Percentiles rank a stretch among this genome's conserved stretches.
phyloP scores from a whole-genome alignment of 2,329 filamentous ascomycete genomes.

The Exophiala alcalophila region DNA sequence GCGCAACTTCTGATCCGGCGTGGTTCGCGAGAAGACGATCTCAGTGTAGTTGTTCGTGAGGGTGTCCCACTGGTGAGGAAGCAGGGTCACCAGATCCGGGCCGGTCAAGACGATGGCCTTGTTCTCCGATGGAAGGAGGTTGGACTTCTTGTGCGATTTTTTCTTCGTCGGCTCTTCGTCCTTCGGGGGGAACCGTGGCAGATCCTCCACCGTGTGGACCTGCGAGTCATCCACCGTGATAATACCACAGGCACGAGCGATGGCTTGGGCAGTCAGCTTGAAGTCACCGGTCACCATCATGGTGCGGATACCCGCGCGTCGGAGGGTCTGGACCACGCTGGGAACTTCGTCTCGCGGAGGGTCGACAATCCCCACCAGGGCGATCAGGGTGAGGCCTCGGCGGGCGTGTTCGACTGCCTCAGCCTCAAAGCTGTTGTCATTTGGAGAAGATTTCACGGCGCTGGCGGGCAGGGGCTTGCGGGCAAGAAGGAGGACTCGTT shows the following conservation, averaged over 20 bases:
- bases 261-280: constrained; percentile 69
- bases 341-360: constrained; percentile 60
- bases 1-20: constrained; percentile 73
- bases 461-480: constrained; percentile 54
- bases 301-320: constrained; percentile 68
- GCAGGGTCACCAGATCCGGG: constrained; percentile 63
- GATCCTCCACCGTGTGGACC: constrained; percentile 54
- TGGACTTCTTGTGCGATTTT: constrained; percentile 9
- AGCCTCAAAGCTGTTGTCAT: constrained; percentile 54
- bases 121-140: constrained; percentile 29
- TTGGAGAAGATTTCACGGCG: constrained; percentile 40
- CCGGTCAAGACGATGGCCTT: constrained; percentile 63
- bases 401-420: constrained; percentile 55
- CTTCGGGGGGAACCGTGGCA: constrained; percentile 40
- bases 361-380: constrained; percentile 59
- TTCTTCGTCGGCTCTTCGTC: constrained; percentile 20
- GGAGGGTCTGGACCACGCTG: constrained; percentile 58
- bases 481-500: constrained; percentile 65
- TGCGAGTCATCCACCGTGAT: constrained; percentile 48
- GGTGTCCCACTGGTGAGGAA: constrained; percentile 65
- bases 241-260: constrained; percentile 70
- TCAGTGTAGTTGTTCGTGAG: constrained; percentile 62
- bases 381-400: constrained; percentile 51
- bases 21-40: constrained; percentile 73
- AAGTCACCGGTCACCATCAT: constrained; percentile 83